Conservation (phyloP, 495 filamentous ascomycete genomes). For the Durotheca rogersii region DNA sequence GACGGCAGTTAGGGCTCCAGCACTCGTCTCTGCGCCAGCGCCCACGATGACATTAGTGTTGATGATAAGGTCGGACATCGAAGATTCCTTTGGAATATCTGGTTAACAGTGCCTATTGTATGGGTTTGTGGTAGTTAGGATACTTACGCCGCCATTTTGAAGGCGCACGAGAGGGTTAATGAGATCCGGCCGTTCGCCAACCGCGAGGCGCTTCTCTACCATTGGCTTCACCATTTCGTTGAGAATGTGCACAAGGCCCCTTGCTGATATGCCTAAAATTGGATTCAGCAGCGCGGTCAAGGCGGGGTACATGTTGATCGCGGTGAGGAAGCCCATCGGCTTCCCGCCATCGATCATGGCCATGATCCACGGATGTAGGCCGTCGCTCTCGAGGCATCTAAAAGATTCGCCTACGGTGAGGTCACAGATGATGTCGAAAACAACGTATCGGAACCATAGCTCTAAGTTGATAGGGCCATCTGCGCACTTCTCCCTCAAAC, state of each 20-base stretch:
- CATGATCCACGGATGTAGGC: constrained; percentile 45
- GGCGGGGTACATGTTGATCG: constrained; percentile 19
- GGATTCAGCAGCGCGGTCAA: constrained; percentile 8
- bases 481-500: constrained; percentile 33
- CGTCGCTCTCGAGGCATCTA: constrained; percentile 40
- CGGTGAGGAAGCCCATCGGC: constrained; percentile 14
- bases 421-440: constrained; percentile 57
- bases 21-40: constrained; percentile 53
- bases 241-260: constrained; percentile 9
- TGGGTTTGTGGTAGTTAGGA: constrained; percentile 41
- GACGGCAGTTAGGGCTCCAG: constrained; percentile 48
- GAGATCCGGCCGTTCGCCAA: constrained; percentile 39
- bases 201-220: constrained; percentile 17
- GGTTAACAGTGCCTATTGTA: constrained; percentile 39
- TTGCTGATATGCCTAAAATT: background rate
- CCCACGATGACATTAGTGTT: constrained; percentile 37
- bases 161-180: constrained; percentile 45
- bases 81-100: constrained; percentile 1
- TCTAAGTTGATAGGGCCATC: constrained; percentile 32
- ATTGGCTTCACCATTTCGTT: constrained; percentile 23
- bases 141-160: constrained; percentile 34
- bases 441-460: constrained; percentile 50
- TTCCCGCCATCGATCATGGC: constrained; percentile 33
- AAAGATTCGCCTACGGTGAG: constrained; percentile 55
- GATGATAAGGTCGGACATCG: constrained; percentile 34